Base-by-base conservation (phyloP, 768 basidiomycete genomes). In the Leccinum uliginosum region DNA sequence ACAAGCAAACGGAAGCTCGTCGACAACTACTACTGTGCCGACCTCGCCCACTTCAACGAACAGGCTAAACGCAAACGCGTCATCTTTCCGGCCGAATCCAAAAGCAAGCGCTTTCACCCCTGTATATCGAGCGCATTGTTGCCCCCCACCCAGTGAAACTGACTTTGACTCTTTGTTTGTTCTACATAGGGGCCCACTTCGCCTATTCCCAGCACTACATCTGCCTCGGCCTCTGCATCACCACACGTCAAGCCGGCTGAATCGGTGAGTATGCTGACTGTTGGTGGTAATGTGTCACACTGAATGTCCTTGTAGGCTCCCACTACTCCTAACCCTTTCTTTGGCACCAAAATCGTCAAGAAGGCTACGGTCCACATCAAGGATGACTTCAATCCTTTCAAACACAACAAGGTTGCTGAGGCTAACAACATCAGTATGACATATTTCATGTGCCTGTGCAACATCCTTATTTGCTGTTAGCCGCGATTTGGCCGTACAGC, bases 351-450 rank as follows among this genome's bases (percentile, higher is more conserved):
- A 34, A 70, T 77, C 19, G 82, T 85, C 70, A 93, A 93, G 80
- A 91, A 89, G 74, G 81, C 79, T 53, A 67, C 80, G 3, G 87
- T 95, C 34, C 88, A 92, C 68, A 83, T 96, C 72, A 92, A 96
- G 75, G 93, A 97, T 64, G 96, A 98, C 68, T 99, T 99, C 70
- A 97, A 95, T 71, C 94, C 96, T 15, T 97, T 96, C 83, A 92
- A 91, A 74, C 83, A 87, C 65, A 82, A 83, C 67, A 91, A 91
- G 70, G 85, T 93, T 26, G 81, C 78, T 8, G 91, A 91, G 53
- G 83, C 93, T 7, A 73, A 81, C 24, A 80, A 83, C 67, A 81
- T 92, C 60, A 73, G 93, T 95, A 69, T 64, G 93, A 82, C 24
- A 26, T 45, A 10, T 24, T 40, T 8, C 34, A 24, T 27, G 4